Conservation (phyloP, 176 grass and related monocot species). For the Avena insularis region DNA sequence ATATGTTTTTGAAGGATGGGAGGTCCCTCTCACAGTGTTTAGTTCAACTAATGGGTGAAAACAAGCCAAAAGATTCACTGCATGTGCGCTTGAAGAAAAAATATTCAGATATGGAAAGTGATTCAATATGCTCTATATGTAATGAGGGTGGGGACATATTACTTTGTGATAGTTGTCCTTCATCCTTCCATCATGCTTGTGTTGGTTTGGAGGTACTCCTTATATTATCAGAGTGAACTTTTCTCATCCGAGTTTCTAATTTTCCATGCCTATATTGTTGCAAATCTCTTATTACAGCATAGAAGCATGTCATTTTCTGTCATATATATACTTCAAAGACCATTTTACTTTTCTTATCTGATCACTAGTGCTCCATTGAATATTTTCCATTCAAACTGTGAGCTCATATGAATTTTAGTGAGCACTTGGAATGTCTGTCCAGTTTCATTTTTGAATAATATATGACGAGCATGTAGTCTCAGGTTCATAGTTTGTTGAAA, state of each 20-base stretch:
- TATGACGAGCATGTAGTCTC: constrained; percentile 13
- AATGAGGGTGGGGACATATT: constrained; percentile 66
- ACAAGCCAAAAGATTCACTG: constrained; percentile 39
- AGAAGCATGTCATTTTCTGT: constrained; percentile 27
- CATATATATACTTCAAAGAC: constrained; percentile 8
- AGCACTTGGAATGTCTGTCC: constrained; percentile 34
- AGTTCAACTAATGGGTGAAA: constrained; percentile 58
- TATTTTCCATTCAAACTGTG: constrained; percentile 13
- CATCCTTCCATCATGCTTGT: constrained; percentile 75
- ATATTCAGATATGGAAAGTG: constrained; percentile 56
- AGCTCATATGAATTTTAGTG: neutral
- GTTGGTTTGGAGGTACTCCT: constrained; percentile 65
- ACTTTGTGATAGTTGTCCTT: constrained; percentile 72
- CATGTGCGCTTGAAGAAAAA: constrained; percentile 55
- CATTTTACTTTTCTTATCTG: constrained; percentile 29
- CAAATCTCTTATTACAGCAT: constrained; percentile 18
- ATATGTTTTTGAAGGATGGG: constrained; percentile 79
- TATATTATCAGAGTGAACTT: neutral
- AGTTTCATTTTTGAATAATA: constrained; percentile 1
- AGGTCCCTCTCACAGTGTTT: constrained; percentile 72
- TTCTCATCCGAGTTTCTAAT: constrained; percentile 27
- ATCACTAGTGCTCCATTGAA: neutral
- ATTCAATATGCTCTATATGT: constrained; percentile 75
- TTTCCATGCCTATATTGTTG: neutral
- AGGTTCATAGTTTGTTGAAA: constrained; percentile 11